Conservation (phyloP, 2,329 filamentous ascomycete genomes). For the Fusarium goolgardi region DNA sequence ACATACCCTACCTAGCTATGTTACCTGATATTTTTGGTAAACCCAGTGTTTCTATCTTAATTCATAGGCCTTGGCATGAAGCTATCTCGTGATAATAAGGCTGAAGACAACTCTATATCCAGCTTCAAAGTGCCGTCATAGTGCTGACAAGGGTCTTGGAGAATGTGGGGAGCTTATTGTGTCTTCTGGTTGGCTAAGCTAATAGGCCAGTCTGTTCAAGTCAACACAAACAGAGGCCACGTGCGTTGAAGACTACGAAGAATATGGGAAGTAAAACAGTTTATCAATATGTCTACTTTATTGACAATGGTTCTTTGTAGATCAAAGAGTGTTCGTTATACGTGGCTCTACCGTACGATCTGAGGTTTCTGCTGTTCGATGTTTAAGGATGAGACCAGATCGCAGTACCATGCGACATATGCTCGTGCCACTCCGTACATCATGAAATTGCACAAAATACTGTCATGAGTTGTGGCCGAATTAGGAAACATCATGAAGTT, state of each 20-base stretch:
- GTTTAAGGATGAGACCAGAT: neutral
- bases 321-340: neutral
- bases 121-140: conserved; percentile 38
- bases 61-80: neutral
- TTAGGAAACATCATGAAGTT: conserved; percentile 41
- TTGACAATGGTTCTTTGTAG: neutral
- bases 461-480: neutral
- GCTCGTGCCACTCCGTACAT: neutral
- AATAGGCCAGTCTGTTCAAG: conserved; percentile 1
- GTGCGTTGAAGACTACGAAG: conserved; percentile 6
- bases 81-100: conserved; percentile 14
- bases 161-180: conserved; percentile 35
- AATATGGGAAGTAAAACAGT: neutral
- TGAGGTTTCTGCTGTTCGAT: neutral
- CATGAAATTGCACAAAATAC: conserved; percentile 23
- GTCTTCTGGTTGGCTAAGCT: conserved; percentile 17
- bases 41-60: neutral
- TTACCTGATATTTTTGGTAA: neutral
- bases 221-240: conserved; percentile 8
- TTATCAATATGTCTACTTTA: neutral
- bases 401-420: neutral
- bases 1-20: neutral
- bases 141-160: conserved; percentile 34
- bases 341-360: neutral
- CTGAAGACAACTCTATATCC: conserved; percentile 20